Conservation (phyloP, 345 rosid species). For the Salix dunnii region DNA sequence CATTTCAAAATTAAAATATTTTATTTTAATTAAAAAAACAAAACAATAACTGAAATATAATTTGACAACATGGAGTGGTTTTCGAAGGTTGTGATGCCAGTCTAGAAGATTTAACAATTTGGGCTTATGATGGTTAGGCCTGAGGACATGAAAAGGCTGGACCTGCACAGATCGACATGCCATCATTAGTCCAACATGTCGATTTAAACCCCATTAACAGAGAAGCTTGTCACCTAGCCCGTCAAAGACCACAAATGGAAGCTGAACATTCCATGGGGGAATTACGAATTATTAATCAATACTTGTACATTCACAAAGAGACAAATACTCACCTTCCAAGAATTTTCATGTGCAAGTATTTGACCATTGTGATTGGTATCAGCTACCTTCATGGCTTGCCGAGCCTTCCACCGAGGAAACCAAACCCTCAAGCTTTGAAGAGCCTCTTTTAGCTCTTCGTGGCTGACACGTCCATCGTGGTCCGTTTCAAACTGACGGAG, state of each 20-base stretch:
- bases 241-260: no score
- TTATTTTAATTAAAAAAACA: no score
- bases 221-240: no score
- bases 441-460: conserved; percentile 26
- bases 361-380: conserved; percentile 24
- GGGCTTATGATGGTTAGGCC: neutral
- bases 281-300: neutral
- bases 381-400: conserved; percentile 29
- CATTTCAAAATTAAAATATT: no score
- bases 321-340: neutral
- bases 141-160: neutral
- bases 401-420: conserved; percentile 39
- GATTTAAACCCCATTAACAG: no score
- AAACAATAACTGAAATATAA: no score
- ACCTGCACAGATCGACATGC: no score
- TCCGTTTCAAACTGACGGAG: conserved; percentile 19
- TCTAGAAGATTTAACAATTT: neutral
- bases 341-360: conserved; percentile 35
- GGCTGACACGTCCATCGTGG: conserved; percentile 22
- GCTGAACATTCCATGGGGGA: neutral
- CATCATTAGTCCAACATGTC: no score
- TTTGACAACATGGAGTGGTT: no score
- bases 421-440: conserved; percentile 20
- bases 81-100: no score
- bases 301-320: neutral